Evolutionary conservation across 192 early-diverging fungal species (phyloP).

Genomic region (Podila horticola): DNA sequence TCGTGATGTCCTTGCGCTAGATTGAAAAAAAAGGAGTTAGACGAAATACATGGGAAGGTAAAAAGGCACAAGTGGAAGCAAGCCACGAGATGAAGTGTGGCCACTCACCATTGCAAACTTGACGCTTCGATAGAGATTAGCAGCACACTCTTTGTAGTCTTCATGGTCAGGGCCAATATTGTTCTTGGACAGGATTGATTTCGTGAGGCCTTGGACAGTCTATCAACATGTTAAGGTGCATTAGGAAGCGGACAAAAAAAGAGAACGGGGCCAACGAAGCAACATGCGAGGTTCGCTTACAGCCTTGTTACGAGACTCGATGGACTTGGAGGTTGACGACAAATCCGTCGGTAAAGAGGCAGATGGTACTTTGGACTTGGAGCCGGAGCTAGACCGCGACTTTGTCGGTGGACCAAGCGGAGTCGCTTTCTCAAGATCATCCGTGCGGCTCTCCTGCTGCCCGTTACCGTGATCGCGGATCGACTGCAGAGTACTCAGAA

Average conservation of each 20-base stretch:
- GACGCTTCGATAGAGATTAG: conserved; percentile 26
- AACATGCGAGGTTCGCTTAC: conserved; percentile 14
- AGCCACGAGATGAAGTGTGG: neutral
- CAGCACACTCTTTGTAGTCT: conserved; percentile 33
- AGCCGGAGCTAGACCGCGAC: neutral
- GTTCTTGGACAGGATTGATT: conserved; percentile 19
- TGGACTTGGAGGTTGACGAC: conserved; percentile 16
- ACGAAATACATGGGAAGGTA: neutral
- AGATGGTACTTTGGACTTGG: conserved; percentile 1
- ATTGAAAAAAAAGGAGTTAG: neutral
- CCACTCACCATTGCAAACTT: conserved; percentile 35
- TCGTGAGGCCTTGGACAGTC: conserved; percentile 23
- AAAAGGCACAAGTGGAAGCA: neutral
- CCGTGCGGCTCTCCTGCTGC: no score
- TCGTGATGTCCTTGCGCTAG: conserved; percentile 38
- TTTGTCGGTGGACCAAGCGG: neutral
- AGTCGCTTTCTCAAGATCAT: no score
- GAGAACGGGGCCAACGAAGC: neutral
- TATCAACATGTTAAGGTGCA: neutral
- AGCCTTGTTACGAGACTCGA: conserved; percentile 29
- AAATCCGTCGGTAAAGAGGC: neutral
- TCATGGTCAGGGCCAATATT: conserved; percentile 24
- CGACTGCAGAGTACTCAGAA: no score
- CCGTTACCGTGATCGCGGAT: no score
- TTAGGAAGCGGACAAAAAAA: neutral